A percentile compares a stretch with the other conserved stretches of the same genome.
These are phyloP conservation scores for Sugiyamaella grinbergsii DNA, from an alignment of 1,139 yeast genomes.

Conservation along the genomic window DNA sequence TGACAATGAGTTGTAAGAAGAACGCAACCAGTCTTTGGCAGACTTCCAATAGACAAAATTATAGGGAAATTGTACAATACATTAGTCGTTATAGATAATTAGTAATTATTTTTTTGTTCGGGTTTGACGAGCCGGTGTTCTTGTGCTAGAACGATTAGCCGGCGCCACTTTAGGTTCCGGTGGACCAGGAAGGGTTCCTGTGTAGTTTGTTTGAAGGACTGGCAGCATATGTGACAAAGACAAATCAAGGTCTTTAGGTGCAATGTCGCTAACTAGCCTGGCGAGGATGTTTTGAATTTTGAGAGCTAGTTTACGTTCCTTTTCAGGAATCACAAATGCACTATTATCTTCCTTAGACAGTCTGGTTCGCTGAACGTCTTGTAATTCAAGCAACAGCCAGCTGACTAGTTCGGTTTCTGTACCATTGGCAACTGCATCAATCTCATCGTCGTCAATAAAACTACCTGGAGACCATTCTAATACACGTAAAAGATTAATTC, in stretches of 20 bases:
- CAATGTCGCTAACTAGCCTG: slow-evolving; percentile 45
- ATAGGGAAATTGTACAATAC: background rate
- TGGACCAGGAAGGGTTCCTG: slow-evolving; percentile 71
- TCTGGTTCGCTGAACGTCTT: slow-evolving; percentile 64
- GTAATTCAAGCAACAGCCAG: slow-evolving; percentile 57
- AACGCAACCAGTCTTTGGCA: background rate
- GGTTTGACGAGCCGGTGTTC: slow-evolving; percentile 20
- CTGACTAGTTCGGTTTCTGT: slow-evolving; percentile 60
- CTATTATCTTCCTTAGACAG: slow-evolving; percentile 42
- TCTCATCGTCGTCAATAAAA: slow-evolving; percentile 55
- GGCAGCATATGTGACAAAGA: slow-evolving; percentile 52
- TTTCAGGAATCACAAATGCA: slow-evolving; percentile 44
- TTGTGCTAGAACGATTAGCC: slow-evolving; percentile 25
- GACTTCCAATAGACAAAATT: slow-evolving; percentile 6
- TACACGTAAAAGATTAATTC: slow-evolving; percentile 50
- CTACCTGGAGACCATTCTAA: slow-evolving; percentile 58
- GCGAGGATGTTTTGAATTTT: slow-evolving; percentile 54
- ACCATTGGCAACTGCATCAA: slow-evolving; percentile 50
- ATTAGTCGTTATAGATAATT: slow-evolving; percentile 4
- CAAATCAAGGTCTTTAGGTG: slow-evolving; percentile 36
- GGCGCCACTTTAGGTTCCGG: slow-evolving; percentile 38
- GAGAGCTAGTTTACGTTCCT: slow-evolving; percentile 54
- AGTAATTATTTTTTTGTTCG: slow-evolving; percentile 11
- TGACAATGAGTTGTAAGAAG: too few relatives aligned
- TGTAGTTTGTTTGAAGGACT: slow-evolving; percentile 69